These are phyloP conservation scores for Lasiodiplodia citricola DNA, from an alignment of 2,329 filamentous ascomycete genomes.

Conservation along the genomic window DNA sequence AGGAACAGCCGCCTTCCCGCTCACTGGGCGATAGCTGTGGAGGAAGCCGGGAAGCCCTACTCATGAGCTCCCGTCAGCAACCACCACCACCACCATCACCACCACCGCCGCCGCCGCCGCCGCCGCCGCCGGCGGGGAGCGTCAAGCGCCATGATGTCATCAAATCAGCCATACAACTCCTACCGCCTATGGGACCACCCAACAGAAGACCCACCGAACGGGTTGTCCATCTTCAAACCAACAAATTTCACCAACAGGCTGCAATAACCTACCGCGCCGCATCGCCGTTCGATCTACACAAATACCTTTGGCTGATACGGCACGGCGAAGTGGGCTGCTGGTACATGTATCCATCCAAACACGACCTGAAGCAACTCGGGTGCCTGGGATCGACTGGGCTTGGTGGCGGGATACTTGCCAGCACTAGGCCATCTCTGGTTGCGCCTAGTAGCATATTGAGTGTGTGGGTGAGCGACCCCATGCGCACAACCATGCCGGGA, in stretches of 20 bases:
- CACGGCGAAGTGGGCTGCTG: neutral
- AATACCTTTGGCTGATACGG: neutral
- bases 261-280: neutral
- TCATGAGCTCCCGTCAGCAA: no score
- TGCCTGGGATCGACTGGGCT: neutral
- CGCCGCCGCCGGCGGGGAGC: neutral
- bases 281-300: neutral
- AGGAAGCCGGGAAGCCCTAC: no score
- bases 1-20: no score
- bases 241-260: neutral
- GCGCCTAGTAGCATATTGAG: neutral
- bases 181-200: neutral
- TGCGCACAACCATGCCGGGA: neutral
- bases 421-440: neutral
- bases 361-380: neutral
- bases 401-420: neutral
- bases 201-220: neutral
- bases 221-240: neutral
- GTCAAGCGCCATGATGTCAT: neutral
- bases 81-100: neutral
- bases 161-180: neutral
- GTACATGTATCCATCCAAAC: neutral
- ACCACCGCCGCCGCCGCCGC: neutral
- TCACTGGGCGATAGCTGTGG: no score
- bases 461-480: neutral